Percentiles rank a stretch among this genome's conserved stretches.
Evolutionary conservation across 108 stramenopile species (phyloP).

Genomic region (Nitzschia palea): DNA sequence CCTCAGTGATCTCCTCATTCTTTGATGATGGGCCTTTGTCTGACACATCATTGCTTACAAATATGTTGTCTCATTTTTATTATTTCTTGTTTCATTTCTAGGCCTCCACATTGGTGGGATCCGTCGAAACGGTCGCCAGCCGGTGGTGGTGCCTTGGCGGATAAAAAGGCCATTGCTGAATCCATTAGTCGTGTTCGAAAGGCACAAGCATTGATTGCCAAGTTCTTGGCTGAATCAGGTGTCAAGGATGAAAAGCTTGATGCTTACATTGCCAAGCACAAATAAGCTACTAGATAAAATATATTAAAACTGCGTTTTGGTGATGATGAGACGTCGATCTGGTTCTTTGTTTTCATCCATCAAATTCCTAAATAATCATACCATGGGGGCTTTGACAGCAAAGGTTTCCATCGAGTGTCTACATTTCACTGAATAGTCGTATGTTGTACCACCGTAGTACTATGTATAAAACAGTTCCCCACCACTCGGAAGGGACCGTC

Average conservation of each 20-base stretch:
- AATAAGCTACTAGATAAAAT: no score
- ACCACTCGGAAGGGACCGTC: no score
- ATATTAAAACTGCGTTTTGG: background rate
- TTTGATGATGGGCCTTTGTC: no score
- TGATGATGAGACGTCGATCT: background rate
- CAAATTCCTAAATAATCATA: no score
- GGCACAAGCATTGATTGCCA: slow-evolving; percentile 42
- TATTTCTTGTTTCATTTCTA: background rate
- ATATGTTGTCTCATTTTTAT: background rate
- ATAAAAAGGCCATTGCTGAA: slow-evolving; percentile 25
- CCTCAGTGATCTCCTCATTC: no score
- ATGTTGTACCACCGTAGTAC: no score
- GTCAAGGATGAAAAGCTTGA: slow-evolving; percentile 33
- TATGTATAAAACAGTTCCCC: no score
- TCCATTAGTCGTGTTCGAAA: slow-evolving; percentile 32
- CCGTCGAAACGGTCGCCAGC: slow-evolving; percentile 23
- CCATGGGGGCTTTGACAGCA: no score
- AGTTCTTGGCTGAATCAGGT: slow-evolving; percentile 40
- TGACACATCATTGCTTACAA: no score
- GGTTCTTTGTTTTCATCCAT: no score
- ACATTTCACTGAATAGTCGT: no score
- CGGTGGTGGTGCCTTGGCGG: slow-evolving; percentile 23
- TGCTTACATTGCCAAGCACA: slow-evolving; percentile 26
- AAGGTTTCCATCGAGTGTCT: no score
- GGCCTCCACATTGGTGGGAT: slow-evolving; percentile 33